Conservation (phyloP, 345 rosid species). For the Heritiera littoralis region DNA sequence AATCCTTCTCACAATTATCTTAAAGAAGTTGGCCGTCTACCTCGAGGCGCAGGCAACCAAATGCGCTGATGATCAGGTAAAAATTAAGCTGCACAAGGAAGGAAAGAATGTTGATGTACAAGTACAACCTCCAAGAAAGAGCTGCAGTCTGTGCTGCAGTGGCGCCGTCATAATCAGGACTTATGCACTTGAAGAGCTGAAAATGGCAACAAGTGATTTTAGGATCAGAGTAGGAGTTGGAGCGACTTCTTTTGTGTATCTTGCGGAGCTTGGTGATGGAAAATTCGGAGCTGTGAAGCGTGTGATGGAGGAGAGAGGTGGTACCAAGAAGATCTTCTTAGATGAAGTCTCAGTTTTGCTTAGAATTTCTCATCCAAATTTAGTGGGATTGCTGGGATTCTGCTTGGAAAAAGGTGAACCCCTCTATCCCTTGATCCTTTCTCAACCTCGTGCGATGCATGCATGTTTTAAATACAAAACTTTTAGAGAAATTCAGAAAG, state of each 20-base stretch:
- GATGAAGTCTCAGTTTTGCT: conserved; percentile 56
- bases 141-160: conserved; percentile 7
- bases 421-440: neutral
- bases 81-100: neutral
- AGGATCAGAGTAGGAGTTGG: conserved; percentile 43
- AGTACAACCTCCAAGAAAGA: neutral
- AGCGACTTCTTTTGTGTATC: conserved; percentile 47
- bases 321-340: conserved; percentile 49
- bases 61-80: neutral
- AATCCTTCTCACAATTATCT: conserved; percentile 22
- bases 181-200: conserved; percentile 45
- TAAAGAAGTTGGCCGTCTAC: conserved; percentile 28
- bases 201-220: conserved; percentile 44
- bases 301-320: conserved; percentile 51
- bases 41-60: conserved; percentile 20
- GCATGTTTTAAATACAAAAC: neutral
- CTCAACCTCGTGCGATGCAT: neutral
- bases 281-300: conserved; percentile 52
- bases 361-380: conserved; percentile 52
- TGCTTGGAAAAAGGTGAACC: conserved; percentile 45
- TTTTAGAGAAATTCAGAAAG: too few species aligned
- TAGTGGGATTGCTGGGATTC: conserved; percentile 51
- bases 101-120: neutral
- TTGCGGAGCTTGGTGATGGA: conserved; percentile 51
- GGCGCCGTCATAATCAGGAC: conserved; percentile 32